Evolutionary conservation across 1,139 yeast species (phyloP).

Genomic region (Hansenula sp.): DNA sequence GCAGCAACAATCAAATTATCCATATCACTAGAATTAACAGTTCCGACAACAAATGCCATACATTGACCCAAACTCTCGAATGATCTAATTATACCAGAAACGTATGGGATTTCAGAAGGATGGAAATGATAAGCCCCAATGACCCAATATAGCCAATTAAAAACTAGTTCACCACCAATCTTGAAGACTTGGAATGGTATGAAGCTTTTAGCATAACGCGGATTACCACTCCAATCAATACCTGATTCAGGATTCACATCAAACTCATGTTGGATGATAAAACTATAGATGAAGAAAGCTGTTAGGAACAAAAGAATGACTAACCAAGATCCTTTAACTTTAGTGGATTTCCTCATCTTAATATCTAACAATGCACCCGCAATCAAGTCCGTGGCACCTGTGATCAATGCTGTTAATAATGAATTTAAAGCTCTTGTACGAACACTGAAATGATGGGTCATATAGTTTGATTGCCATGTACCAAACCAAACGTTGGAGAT

Average conservation of each 20-base stretch:
- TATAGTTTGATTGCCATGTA: slow-evolving; percentile 24
- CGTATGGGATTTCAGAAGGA: slow-evolving; percentile 10
- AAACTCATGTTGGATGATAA: slow-evolving; percentile 19
- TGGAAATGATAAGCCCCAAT: slow-evolving; percentile 21
- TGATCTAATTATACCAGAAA: slow-evolving; percentile 19
- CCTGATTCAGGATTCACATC: slow-evolving; percentile 12
- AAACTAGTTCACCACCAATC: slow-evolving; percentile 20
- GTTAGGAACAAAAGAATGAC: slow-evolving; percentile 8
- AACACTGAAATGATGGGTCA: slow-evolving; percentile 24
- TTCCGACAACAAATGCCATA: slow-evolving; percentile 22
- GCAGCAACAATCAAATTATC: slow-evolving; percentile 22
- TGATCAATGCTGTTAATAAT: slow-evolving; percentile 20
- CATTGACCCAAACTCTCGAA: slow-evolving; percentile 20
- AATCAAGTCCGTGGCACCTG: slow-evolving; percentile 17
- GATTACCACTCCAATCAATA: slow-evolving; percentile 22
- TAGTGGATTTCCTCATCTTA: slow-evolving; percentile 8
- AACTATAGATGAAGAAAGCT: slow-evolving; percentile 21
- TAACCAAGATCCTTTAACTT: slow-evolving; percentile 19
- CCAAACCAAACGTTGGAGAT: slow-evolving; percentile 19
- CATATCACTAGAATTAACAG: slow-evolving; percentile 20
- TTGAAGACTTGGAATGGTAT: slow-evolving; percentile 24
- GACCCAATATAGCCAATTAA: slow-evolving; percentile 26
- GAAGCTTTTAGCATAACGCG: slow-evolving; percentile 17
- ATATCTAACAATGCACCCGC: slow-evolving; percentile 17
- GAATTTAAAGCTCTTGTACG: slow-evolving; percentile 24